Evolutionary conservation across 140 eudicot species (phyloP).

Genomic region (Senecio squalidus): DNA sequence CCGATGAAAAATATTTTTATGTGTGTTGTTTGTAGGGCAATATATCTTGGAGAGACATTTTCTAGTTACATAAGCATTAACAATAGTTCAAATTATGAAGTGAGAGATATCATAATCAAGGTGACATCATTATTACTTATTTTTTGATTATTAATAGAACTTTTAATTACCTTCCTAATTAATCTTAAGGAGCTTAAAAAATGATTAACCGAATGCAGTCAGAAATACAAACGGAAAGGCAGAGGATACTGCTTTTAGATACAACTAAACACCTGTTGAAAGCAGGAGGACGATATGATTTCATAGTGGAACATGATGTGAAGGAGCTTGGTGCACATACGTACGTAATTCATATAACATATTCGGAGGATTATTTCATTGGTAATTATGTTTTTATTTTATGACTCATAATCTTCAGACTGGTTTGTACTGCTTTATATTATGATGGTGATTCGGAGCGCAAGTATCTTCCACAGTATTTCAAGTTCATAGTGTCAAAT

Average conservation of each 20-base stretch:
- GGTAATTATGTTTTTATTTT: not conserved
- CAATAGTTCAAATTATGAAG: slow-evolving; percentile 89
- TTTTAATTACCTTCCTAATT: not conserved
- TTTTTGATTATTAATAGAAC: not conserved
- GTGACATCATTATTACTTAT: slow-evolving; percentile 25
- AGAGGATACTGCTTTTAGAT: slow-evolving; percentile 84
- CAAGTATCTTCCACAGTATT: slow-evolving; percentile 96
- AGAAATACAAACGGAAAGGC: slow-evolving; percentile 98
- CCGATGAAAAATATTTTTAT: too few species aligned
- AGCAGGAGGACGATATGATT: slow-evolving; percentile 96
- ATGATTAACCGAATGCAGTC: slow-evolving; percentile 49
- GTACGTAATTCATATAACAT: slow-evolving; percentile 39
- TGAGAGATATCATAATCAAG: slow-evolving; percentile 75
- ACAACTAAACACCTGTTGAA: slow-evolving; percentile 94
- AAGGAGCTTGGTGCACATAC: slow-evolving; percentile 99
- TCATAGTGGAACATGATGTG: slow-evolving; percentile 95
- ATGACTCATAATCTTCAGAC: slow-evolving; percentile 36
- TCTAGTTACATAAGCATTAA: slow-evolving; percentile 91
- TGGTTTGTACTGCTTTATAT: slow-evolving; percentile 93
- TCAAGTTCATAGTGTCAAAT: slow-evolving; percentile 91
- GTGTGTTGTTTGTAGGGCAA: slow-evolving; percentile 58
- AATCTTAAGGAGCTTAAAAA: not conserved
- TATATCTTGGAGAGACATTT: slow-evolving; percentile 95
- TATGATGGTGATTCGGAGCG: slow-evolving; percentile 77
- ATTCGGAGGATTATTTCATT: not conserved